Conservation (phyloP, 371 early-diverging fungal species). For the Rhizopus arrhizus region DNA sequence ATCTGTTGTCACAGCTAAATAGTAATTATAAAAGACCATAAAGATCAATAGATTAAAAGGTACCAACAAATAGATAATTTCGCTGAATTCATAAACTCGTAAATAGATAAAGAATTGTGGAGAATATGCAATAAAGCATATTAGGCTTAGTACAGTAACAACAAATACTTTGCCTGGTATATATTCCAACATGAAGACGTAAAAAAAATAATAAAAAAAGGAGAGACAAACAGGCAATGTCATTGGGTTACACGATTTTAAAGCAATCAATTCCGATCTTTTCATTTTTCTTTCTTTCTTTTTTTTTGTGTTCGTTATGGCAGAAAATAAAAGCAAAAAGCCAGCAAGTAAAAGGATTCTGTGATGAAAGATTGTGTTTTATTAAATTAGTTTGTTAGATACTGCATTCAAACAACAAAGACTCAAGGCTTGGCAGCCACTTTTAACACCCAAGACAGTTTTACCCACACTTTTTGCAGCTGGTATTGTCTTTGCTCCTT, state of each 20-base stretch:
- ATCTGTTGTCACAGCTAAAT: slow-evolving; percentile 71
- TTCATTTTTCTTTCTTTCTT: slow-evolving; percentile 10
- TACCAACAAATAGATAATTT: slow-evolving; percentile 26
- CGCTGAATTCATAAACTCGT: slow-evolving; percentile 39
- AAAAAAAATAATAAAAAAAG: neutral
- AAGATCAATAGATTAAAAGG: slow-evolving; percentile 71
- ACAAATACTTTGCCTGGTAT: slow-evolving; percentile 52
- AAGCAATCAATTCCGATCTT: neutral
- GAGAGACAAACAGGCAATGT: too few species aligned
- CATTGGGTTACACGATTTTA: neutral
- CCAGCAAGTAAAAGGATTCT: slow-evolving; percentile 42
- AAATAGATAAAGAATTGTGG: slow-evolving; percentile 45
- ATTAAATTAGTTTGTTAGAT: slow-evolving; percentile 42
- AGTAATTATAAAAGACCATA: slow-evolving; percentile 81
- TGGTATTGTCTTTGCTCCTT: slow-evolving; percentile 83
- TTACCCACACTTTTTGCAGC: slow-evolving; percentile 84
- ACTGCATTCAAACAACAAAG: slow-evolving; percentile 93
- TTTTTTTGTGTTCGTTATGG: slow-evolving; percentile 22
- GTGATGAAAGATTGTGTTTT: neutral
- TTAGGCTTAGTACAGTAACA: slow-evolving; percentile 39
- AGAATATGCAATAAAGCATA: slow-evolving; percentile 46
- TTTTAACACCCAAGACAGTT: slow-evolving; percentile 88
- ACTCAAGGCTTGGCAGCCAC: slow-evolving; percentile 91
- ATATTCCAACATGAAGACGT: slow-evolving; percentile 35
- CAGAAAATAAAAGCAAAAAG: slow-evolving; percentile 48